Conservation (phyloP, 768 basidiomycete species). For the Sarcodon sp. region DNA sequence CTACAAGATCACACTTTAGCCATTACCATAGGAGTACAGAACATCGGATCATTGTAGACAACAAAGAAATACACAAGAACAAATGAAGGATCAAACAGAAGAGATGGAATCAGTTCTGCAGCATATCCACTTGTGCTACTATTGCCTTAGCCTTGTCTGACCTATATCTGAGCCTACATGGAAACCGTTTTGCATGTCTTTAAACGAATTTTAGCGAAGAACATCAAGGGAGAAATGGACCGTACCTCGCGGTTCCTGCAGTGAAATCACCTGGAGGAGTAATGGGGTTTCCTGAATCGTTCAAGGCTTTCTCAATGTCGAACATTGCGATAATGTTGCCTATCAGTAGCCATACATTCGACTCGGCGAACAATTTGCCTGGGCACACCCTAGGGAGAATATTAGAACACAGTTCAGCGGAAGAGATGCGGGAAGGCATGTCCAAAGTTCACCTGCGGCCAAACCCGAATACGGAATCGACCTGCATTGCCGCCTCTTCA, state of each 20-base stretch:
- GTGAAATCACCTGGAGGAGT: slow-evolving; percentile 25
- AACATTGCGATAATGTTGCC: slow-evolving; percentile 32
- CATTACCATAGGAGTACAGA: too few relatives aligned
- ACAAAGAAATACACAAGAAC: too few relatives aligned
- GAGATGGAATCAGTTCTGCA: background rate
- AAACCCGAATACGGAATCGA: background rate
- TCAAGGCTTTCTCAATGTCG: slow-evolving; percentile 26
- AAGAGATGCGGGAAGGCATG: too few relatives aligned
- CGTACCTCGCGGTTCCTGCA: slow-evolving; percentile 32
- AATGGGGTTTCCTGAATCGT: slow-evolving; percentile 26
- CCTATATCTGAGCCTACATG: background rate
- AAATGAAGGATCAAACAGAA: too few relatives aligned
- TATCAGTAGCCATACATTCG: slow-evolving; percentile 31
- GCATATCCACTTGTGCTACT: background rate
- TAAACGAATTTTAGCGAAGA: background rate
- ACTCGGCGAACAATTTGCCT: slow-evolving; percentile 38
- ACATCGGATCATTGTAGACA: too few relatives aligned
- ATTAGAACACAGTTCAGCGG: background rate
- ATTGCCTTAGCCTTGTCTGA: background rate
- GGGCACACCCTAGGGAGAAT: slow-evolving; percentile 28
- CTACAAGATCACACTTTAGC: too few relatives aligned
- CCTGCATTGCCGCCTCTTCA: background rate
- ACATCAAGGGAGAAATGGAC: background rate
- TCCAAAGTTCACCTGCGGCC: slow-evolving; percentile 1
- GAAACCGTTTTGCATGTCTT: background rate